Conservation (phyloP, 805 yeast genomes). For the Metschnikowia noctiluminum region DNA sequence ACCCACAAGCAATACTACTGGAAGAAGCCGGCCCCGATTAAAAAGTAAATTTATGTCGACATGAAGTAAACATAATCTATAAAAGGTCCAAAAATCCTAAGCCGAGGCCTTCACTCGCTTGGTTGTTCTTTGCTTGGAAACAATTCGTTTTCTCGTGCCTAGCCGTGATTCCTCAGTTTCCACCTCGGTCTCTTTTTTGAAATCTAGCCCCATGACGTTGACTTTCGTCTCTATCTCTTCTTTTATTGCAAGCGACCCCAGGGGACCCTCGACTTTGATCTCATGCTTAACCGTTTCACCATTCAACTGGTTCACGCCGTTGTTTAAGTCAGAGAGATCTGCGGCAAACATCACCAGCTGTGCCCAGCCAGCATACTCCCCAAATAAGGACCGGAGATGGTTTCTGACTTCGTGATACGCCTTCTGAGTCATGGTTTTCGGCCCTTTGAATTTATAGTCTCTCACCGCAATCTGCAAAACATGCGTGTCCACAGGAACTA, state of each 20-base stretch:
- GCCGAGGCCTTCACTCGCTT: constrained; percentile 10
- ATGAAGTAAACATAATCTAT: not conserved
- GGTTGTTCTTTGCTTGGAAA: not conserved
- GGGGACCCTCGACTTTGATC: constrained; percentile 1
- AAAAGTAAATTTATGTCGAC: constrained; percentile 21
- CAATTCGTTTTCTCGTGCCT: not conserved
- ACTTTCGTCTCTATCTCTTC: not conserved
- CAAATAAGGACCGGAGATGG: constrained; percentile 71
- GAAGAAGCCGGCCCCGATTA: constrained; percentile 55
- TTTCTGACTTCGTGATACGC: constrained; percentile 55
- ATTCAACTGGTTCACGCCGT: constrained; percentile 49
- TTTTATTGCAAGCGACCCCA: not conserved
- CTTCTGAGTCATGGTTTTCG: constrained; percentile 46
- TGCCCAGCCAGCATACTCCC: constrained; percentile 97
- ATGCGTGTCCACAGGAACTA: constrained; percentile 95
- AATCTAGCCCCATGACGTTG: not conserved
- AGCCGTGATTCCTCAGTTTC: not conserved
- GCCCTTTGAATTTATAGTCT: constrained; percentile 61
- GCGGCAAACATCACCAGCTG: constrained; percentile 91
- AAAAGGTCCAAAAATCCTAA: not conserved
- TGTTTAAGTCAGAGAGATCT: constrained; percentile 68
- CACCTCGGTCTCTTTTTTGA: not conserved
- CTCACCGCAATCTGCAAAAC: constrained; percentile 85
- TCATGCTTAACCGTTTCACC: constrained; percentile 17
- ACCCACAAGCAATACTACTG: constrained; percentile 88